phyloP scores from a whole-genome alignment of 2,329 filamentous ascomycete genomes.

The Penicillium italicum region DNA sequence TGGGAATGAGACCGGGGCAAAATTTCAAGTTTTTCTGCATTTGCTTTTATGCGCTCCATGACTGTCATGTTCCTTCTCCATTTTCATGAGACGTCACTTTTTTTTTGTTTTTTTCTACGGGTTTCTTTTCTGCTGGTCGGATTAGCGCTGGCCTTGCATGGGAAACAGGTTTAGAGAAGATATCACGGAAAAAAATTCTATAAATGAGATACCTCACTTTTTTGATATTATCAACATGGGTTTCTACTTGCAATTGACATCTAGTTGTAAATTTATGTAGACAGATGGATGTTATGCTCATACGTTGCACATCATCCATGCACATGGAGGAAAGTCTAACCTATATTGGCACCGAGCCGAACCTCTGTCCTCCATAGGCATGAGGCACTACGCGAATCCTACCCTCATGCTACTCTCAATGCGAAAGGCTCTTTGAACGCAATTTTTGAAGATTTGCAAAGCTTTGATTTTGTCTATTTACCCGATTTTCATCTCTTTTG shows the following conservation, averaged over 20 bases:
- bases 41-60: conserved; percentile 22
- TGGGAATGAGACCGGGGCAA: conserved; percentile 15
- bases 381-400: neutral
- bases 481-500: conserved; percentile 20
- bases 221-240: neutral
- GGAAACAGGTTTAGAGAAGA: conserved; percentile 22
- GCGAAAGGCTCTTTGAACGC: neutral
- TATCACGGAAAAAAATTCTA: conserved; percentile 20
- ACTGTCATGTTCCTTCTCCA: conserved; percentile 22
- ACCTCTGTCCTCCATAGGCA: neutral
- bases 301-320: neutral
- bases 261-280: neutral
- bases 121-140: conserved; percentile 30
- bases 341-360: neutral
- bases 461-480: conserved; percentile 27
- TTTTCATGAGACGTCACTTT: conserved; percentile 18
- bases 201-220: conserved; percentile 23
- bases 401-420: neutral
- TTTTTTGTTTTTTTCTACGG: conserved; percentile 16
- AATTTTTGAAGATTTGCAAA: conserved; percentile 22
- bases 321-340: neutral
- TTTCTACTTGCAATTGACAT: neutral
- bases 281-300: neutral
- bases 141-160: conserved; percentile 35
- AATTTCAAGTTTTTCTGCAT: conserved; percentile 12